Conservation (phyloP, 1,284 basidiomycete genomes). For the Tilletia walkeri region DNA sequence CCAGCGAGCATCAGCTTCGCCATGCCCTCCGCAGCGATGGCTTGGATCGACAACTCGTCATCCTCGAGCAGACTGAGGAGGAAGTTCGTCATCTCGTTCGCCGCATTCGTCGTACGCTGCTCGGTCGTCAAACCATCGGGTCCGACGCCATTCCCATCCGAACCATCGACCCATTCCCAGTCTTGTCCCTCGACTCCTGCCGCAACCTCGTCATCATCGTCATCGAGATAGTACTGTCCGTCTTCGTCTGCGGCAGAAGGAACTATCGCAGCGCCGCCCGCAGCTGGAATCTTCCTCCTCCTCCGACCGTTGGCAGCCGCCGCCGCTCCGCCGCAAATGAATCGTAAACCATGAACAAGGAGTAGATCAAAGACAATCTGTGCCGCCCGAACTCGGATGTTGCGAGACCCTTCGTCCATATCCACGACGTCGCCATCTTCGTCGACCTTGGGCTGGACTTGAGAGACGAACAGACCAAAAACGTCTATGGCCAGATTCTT, state of each 20-base stretch:
- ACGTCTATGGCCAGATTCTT: slow-evolving; percentile 83
- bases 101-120: slow-evolving; percentile 24
- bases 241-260: slow-evolving; percentile 22
- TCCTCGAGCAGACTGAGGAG: slow-evolving; percentile 62
- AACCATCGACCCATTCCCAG: slow-evolving; percentile 15
- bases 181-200: slow-evolving; percentile 10
- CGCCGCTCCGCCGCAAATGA: slow-evolving; percentile 61
- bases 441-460: slow-evolving; percentile 71
- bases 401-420: background rate
- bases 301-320: slow-evolving; percentile 28
- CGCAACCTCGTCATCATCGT: slow-evolving; percentile 10
- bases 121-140: slow-evolving; percentile 1
- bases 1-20: slow-evolving; percentile 86
- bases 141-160: background rate
- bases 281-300: slow-evolving; percentile 26
- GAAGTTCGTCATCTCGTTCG: slow-evolving; percentile 44
- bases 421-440: slow-evolving; percentile 56
- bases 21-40: slow-evolving; percentile 76
- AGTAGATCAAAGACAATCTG: slow-evolving; percentile 87
- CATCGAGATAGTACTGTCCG: slow-evolving; percentile 21
- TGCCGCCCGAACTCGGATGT: slow-evolving; percentile 75
- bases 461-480: slow-evolving; percentile 84
- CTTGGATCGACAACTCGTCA: slow-evolving; percentile 72
- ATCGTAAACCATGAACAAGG: slow-evolving; percentile 80
- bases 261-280: slow-evolving; percentile 33